phyloP scores from a whole-genome alignment of 1,284 basidiomycete genomes.

The Marasmius tenuissimus region DNA sequence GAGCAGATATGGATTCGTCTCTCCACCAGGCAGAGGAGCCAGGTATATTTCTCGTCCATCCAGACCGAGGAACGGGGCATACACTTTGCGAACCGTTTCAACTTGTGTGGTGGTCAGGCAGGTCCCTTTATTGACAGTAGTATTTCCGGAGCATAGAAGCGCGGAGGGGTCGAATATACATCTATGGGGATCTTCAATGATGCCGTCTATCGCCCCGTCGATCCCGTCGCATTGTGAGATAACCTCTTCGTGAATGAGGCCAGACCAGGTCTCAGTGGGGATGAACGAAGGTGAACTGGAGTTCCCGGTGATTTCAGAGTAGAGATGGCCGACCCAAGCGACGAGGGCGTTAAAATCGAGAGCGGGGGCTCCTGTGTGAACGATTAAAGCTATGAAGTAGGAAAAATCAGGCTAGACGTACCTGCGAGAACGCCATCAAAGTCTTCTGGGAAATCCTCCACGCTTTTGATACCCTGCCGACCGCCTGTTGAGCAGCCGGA shows the following conservation, averaged over 20 bases:
- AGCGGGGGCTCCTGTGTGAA: slow-evolving; percentile 7
- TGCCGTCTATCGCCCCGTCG: slow-evolving; percentile 31
- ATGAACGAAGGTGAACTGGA: slow-evolving; percentile 9
- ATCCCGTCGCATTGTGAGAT: slow-evolving; percentile 26
- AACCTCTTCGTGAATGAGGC: slow-evolving; percentile 13
- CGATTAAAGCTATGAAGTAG: neutral
- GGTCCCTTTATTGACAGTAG: slow-evolving; percentile 13
- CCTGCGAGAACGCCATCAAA: slow-evolving; percentile 21
- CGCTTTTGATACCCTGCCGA: slow-evolving; percentile 17
- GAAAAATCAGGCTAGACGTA: neutral
- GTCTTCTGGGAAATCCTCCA: slow-evolving; percentile 18
- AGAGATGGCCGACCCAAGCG: slow-evolving; percentile 7
- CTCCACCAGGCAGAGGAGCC: slow-evolving; percentile 17
- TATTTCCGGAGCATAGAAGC: slow-evolving; percentile 25
- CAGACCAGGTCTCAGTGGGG: slow-evolving; percentile 5
- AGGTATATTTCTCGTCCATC: slow-evolving; percentile 30
- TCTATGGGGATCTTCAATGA: slow-evolving; percentile 31
- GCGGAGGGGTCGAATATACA: slow-evolving; percentile 32
- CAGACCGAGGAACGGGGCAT: slow-evolving; percentile 26
- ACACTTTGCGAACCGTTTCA: slow-evolving; percentile 30
- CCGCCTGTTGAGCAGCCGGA: slow-evolving; percentile 22
- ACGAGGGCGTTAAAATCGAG: slow-evolving; percentile 11
- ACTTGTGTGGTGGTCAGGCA: slow-evolving; percentile 33
- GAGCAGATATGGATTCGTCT: neutral
- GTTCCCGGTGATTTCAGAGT: slow-evolving; percentile 1